A percentile compares a stretch with the other conserved stretches of the same genome.
phyloP scores from a whole-genome alignment of 371 early-diverging fungal species.

The Coemansia linderi region DNA sequence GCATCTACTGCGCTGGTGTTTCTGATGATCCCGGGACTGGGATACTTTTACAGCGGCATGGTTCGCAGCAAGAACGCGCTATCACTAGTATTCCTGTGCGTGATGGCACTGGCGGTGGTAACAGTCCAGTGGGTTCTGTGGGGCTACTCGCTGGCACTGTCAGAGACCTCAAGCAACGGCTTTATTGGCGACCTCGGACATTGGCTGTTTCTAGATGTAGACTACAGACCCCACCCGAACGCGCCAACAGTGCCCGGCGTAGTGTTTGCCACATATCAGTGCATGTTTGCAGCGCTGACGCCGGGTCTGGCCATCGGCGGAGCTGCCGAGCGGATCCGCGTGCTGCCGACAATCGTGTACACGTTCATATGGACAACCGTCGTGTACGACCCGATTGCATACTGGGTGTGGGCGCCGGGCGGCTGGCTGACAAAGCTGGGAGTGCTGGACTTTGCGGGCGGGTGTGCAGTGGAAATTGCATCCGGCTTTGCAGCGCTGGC shows the following conservation, averaged over 20 bases:
- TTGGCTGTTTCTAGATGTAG: conserved; percentile 56
- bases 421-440: conserved; percentile 76
- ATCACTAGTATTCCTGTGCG: conserved; percentile 76
- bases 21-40: conserved; percentile 69
- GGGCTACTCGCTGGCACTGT: conserved; percentile 84
- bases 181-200: conserved; percentile 80
- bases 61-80: conserved; percentile 78
- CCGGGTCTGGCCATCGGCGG: conserved; percentile 83
- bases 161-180: conserved; percentile 61
- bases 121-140: conserved; percentile 85
- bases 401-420: conserved; percentile 80
- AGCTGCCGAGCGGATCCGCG: conserved; percentile 80
- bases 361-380: conserved; percentile 83
- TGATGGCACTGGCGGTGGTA: conserved; percentile 79
- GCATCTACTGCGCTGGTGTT: conserved; percentile 60
- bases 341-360: conserved; percentile 77
- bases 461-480: conserved; percentile 83
- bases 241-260: conserved; percentile 63
- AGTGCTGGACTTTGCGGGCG: conserved; percentile 83
- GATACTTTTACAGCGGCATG: conserved; percentile 85
- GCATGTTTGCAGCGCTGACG: conserved; percentile 73
- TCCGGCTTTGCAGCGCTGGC: conserved; percentile 83
- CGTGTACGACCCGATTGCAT: conserved; percentile 78
- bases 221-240: conserved; percentile 52
- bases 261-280: conserved; percentile 72